Conservation (phyloP, 306 rosid genomes). For the Dalbergia oliveri region DNA sequence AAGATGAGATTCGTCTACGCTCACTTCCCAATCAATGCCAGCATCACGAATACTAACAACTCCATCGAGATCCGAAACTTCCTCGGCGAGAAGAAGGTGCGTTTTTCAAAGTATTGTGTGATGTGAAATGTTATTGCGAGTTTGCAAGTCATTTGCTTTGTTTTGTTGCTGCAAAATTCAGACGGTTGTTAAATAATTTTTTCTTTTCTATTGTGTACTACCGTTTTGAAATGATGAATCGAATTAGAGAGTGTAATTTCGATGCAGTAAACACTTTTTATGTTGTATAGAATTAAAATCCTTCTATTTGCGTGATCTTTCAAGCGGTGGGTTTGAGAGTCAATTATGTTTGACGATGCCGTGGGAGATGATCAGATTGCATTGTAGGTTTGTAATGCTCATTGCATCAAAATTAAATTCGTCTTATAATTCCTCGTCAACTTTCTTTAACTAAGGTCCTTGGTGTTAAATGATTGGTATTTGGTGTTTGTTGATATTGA, state of each 20-base stretch:
- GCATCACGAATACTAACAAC: conserved; percentile 53
- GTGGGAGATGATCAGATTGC: too few species aligned
- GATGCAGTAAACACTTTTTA: too few species aligned
- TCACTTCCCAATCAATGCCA: conserved; percentile 86
- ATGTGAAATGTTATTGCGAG: not conserved
- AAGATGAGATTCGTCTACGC: conserved; percentile 91
- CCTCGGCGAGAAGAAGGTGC: conserved; percentile 78
- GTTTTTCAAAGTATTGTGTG: not conserved
- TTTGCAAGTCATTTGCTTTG: not conserved
- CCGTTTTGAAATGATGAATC: not conserved
- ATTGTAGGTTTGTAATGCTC: too few species aligned
- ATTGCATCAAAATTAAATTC: too few species aligned
- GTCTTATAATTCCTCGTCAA: not conserved
- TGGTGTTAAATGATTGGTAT: not conserved
- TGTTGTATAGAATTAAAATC: too few species aligned
- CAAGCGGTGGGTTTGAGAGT: too few species aligned
- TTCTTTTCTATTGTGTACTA: too few species aligned
- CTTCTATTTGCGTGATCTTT: too few species aligned
- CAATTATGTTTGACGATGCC: too few species aligned
- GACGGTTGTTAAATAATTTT: not conserved
- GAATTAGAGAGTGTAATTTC: too few species aligned
- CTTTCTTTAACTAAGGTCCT: not conserved
- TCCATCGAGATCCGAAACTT: conserved; percentile 82
- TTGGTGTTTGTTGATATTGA: not conserved
- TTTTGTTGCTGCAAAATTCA: not conserved